Base-by-base conservation (phyloP, 192 early-diverging fungal species). In the Diversispora epigaea region DNA sequence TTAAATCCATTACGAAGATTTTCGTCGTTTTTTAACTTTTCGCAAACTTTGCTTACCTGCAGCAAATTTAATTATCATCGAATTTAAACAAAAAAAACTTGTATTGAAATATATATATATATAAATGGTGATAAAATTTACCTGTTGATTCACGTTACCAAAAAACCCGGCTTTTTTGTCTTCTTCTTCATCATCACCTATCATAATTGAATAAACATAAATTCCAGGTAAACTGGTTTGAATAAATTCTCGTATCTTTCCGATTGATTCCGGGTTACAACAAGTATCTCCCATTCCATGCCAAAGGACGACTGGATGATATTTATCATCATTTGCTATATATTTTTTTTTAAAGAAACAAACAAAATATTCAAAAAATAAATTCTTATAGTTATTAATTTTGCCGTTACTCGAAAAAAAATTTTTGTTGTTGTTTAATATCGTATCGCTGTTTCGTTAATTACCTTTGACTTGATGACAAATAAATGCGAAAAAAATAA, bases 261-360 rank as follows among this genome's bases (percentile, higher is more conserved):
- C 81, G 89, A 91, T 92, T 44, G 85, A 88, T 75, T 83, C 83
- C 55, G 91, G 86, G 80, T 93, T 87, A 75, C 88, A 93, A 79
- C 91, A 91, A 60, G 87, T 88, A 70, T 95, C 94, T 15, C 94
- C 94, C 92, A 96, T 93, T 9, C 94, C 94, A 82, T 96, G 94
- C 92, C 93, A 94, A 39, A 96, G 72, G 0, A 96, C 91, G 22
- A 94, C 87, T 25, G 87, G 82, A 32, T 57, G 47, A 52, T 77
- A 43, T 32, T 32, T 32, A 32, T 32, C 25, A 32, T 32, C 25
- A 32, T 1, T 32, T 32, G 25, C 25, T 32, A 32, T 32, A 32
- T 32, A 32, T 32, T 32, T 1, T 32, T 1, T 32, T 32, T 32
- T 32, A 32, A 32, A 32, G 2, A 32, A 32, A 32, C 0, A 32